A percentile compares a stretch with the other conserved stretches of the same genome.
Evolutionary conservation across 768 basidiomycete species (phyloP).

Genomic region (Lentinula sp.): DNA sequence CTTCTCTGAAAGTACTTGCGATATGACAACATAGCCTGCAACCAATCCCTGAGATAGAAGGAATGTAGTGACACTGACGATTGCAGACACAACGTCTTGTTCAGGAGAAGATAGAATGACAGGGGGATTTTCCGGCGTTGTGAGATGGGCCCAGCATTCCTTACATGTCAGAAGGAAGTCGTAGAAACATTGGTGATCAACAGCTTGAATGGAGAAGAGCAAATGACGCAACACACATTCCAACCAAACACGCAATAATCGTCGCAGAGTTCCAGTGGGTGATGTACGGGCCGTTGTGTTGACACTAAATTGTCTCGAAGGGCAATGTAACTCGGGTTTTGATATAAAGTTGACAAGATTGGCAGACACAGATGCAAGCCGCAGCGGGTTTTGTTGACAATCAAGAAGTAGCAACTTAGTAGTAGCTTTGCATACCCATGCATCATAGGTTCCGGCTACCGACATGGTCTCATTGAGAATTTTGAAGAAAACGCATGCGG

Average conservation of each 20-base stretch:
- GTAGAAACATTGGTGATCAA: background rate
- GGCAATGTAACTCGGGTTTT: background rate
- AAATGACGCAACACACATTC: background rate
- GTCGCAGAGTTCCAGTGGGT: background rate
- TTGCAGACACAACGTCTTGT: background rate
- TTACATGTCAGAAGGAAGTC: background rate
- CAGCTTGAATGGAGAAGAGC: background rate
- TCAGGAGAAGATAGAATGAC: background rate
- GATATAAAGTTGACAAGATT: constrained; percentile 18
- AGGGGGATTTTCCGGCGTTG: background rate
- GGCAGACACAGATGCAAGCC: constrained; percentile 23
- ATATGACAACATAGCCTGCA: background rate
- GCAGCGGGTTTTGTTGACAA: background rate
- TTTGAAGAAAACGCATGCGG: constrained; percentile 23
- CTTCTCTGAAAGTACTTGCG: constrained; percentile 20
- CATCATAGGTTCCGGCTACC: constrained; percentile 10
- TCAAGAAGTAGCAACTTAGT: constrained; percentile 18
- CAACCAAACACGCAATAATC: constrained; percentile 1
- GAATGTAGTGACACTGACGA: constrained; percentile 2
- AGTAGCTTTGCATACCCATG: constrained; percentile 40
- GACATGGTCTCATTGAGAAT: constrained; percentile 25
- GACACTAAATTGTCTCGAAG: background rate
- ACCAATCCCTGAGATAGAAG: background rate
- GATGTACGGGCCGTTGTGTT: background rate
- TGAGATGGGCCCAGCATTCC: background rate